Evolutionary conservation across 2,329 filamentous ascomycete genomes (phyloP), one percentile per base, ranked within the genome.

Genomic region (Colletotrichum melonis): DNA sequence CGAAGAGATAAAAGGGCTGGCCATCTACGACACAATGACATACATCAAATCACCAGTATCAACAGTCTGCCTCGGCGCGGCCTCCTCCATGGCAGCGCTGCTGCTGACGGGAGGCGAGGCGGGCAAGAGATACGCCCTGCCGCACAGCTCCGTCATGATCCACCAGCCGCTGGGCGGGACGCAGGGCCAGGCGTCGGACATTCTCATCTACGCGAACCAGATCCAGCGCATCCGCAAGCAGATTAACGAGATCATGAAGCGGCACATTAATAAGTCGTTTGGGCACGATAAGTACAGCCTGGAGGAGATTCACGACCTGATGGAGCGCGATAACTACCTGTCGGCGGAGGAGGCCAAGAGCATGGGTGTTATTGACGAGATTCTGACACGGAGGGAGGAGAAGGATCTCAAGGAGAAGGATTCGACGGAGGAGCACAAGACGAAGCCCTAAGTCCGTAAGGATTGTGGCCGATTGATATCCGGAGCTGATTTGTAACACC

Each of bases 11-110:
- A 73, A 73, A 82, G 91, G 92, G 19, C 88, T 93, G 73, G 95
- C 97, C 30, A 98, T 99, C 79, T 99, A 99, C 88, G 97, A 99
- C 82, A 99, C 97, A 14, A 98, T 99, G 96, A 92, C 93, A 78
- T 99, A 99, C 83, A 98, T 99, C 81, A 92, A 93, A 74, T 94
- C 94, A 3, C 95, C 96, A 1, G 95, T 99, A 0, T 96, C 93
- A 56, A 99, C 97, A 0, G 97, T 99, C 35, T 98, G 97, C 80
- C 90, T 99, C 56, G 97, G 97, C 8, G 94, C 97, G 79, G 97
- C 97, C 0, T 96, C 97, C 1, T 97, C 93, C 3, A 99, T 99
- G 97, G 97, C 95, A 6, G 95, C 93, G 1, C 88, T 99, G 28
- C 87, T 99, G 1, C 90, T 99, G 1, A 93, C 94, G 60, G 97